Evolutionary conservation across 2,329 filamentous ascomycete genomes (phyloP), one percentile per base, ranked within the genome.

Genomic region (Nemania sp.): DNA sequence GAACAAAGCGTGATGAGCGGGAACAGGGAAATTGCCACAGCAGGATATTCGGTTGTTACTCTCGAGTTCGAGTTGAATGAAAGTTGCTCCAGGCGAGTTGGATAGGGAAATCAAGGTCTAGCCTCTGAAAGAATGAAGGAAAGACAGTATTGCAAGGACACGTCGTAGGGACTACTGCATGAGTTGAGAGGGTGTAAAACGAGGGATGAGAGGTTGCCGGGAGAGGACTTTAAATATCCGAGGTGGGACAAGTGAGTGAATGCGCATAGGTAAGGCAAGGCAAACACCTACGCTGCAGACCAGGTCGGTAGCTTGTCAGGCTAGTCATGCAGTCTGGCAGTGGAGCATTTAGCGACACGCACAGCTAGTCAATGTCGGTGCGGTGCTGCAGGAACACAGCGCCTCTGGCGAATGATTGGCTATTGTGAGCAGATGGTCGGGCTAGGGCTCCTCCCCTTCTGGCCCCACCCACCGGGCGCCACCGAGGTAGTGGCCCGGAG

Each of bases 11-110:
- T 46, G 37, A 59, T 57, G 36, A 61, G 43, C 23, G 46, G 45
- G n/a, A 51, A 51, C 49, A 56, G 53, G 30, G 54, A 63, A 54
- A 60, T 56, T 63, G 60, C 64, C 61, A 63, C 62, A 67, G 57
- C 54, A 61, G 47, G 34, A 42, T 33, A 60, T 47, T 31, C 49
- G 54, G 56, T 47, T 47, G 60, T 66, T 66, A 59, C 52, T 62
- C 47, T 62, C 47, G 59, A 64, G 63, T 54, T 63, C 50, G 55
- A 61, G 62, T 68, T 60, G 67, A 68, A 66, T 68, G 71, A 66
- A 60, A 66, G 68, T 64, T 76, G 74, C 74, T 65, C 75, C 74
- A 72, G 74, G 74, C 75, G 68, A 64, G 56, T 66, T 57, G 59
- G 59, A 56, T 60, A 66, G 65, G 67, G 61, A 60, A 57, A 63